Evolutionary conservation across 176 grass and related monocot genomes (phyloP), one percentile per base, ranked within the genome.

Genomic region (Thalia dealbata): DNA sequence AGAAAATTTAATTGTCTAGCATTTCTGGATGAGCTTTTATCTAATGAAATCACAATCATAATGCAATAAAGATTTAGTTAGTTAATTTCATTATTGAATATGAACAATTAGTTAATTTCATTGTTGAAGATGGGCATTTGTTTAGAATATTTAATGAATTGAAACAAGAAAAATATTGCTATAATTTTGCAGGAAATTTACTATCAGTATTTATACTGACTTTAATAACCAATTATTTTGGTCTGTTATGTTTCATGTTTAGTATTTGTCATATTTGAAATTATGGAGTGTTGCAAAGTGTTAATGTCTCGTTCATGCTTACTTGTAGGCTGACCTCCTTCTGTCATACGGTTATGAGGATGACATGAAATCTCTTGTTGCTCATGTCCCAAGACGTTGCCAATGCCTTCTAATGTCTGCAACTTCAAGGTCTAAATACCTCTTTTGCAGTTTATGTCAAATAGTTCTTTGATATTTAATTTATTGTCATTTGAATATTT

Each of bases 401-500:
- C 93, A 96, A 62, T 80, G 86, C 80, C 87, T 96, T 80, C 76
- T 96, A 48, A 96, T 96, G 93, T 96, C 93, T 82, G 93, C 93
- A 64, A 96, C 93, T 78, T 92, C 92, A 76, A 96, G 93, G 93
- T 96, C 46, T 77, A 69, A 71, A 74, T 42, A 65, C 29, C 10
- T 69, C 54, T 65, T 27, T 38, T 60, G 65, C 63, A 14, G 21
- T 56, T 15, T 58, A 46, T 55, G 60, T 25, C 59, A 72, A 24
- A 54, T 42, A 18, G 55, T 76, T 64, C 14, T 51, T 0, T 38
- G 58, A 14, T 48, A 28, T 18, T 19, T 43, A 43, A 44, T 69
- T 44, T 68, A 27, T 21, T 22, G 15, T 22, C 13, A 32, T n/a
- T 5, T 68, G 64, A 7, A 58, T n/a, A 58, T n/a, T 16, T 58